These are phyloP conservation scores for Nemania abortiva DNA, from an alignment of 2,329 filamentous ascomycete genomes.

Conservation along the genomic window DNA sequence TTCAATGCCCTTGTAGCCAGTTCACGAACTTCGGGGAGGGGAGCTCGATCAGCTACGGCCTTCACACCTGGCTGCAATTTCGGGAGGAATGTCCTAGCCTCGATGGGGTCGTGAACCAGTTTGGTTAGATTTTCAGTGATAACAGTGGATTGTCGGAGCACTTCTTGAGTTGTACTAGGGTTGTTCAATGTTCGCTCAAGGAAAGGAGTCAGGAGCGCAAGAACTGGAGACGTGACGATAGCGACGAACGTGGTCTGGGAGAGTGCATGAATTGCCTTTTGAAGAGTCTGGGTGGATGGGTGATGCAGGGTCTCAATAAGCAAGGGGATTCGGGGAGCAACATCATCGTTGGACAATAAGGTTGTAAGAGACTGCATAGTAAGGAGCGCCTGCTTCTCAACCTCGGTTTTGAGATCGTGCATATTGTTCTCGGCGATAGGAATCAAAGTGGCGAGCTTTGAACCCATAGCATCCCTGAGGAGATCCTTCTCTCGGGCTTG, in stretches of 20 bases:
- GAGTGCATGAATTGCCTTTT: slow-evolving; percentile 96
- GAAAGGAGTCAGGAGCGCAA: slow-evolving; percentile 93
- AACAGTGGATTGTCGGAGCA: slow-evolving; percentile 93
- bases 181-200: slow-evolving; percentile 94
- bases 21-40: slow-evolving; percentile 93
- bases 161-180: slow-evolving; percentile 90
- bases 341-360: slow-evolving; percentile 95
- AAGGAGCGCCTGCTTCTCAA: slow-evolving; percentile 87
- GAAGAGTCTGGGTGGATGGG: slow-evolving; percentile 85
- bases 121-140: slow-evolving; percentile 99
- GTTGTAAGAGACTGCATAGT: slow-evolving; percentile 93
- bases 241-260: slow-evolving; percentile 99
- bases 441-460: slow-evolving; percentile 86
- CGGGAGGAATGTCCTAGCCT: slow-evolving; percentile 93
- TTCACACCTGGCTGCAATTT: slow-evolving; percentile 96
- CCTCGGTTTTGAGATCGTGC: slow-evolving; percentile 94
- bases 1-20: slow-evolving; percentile 83
- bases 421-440: slow-evolving; percentile 92
- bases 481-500: slow-evolving; percentile 90
- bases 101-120: slow-evolving; percentile 93
- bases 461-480: slow-evolving; percentile 90
- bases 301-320: slow-evolving; percentile 96
- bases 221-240: slow-evolving; percentile 92
- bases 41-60: slow-evolving; percentile 86
- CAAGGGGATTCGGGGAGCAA: slow-evolving; percentile 89